Percentiles rank a stretch among this genome's conserved stretches.
These are phyloP conservation scores for Aspergillus bridgeri DNA, from an alignment of 495 filamentous ascomycete species.

Conservation along the genomic window DNA sequence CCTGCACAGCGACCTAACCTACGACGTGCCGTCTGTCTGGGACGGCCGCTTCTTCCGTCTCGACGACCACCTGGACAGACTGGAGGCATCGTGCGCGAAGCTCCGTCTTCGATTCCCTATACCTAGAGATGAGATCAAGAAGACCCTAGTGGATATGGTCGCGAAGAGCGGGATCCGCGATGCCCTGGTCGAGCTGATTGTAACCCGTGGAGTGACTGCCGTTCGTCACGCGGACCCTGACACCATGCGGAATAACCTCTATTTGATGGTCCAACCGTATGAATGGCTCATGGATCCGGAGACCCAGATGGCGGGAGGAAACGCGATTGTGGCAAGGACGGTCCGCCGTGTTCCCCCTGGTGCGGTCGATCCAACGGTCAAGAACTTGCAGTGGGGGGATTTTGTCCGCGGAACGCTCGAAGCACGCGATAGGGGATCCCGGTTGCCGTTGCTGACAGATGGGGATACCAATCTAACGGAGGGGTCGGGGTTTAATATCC, in stretches of 20 bases:
- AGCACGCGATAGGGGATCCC: constrained; percentile 22
- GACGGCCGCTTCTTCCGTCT: constrained; percentile 36
- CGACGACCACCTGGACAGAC: constrained; percentile 31
- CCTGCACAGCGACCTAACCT: constrained; percentile 37
- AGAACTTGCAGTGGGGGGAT: constrained; percentile 42
- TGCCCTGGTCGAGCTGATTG: constrained; percentile 37
- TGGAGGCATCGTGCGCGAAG: constrained; percentile 31
- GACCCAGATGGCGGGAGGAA: constrained; percentile 29
- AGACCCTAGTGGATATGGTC: constrained; percentile 32
- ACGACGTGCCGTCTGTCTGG: constrained; percentile 39
- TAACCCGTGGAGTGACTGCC: constrained; percentile 33
- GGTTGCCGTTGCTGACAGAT: constrained; percentile 34
- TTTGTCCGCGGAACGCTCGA: constrained; percentile 32
- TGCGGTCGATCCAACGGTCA: constrained; percentile 36
- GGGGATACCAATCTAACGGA: constrained; percentile 32
- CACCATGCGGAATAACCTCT: constrained; percentile 29
- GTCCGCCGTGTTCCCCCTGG: constrained; percentile 31
- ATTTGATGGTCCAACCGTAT: constrained; percentile 34
- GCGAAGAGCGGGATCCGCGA: constrained; percentile 35
- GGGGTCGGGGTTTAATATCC: constrained; percentile 29
- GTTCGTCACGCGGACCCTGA: constrained; percentile 25
- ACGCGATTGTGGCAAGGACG: constrained; percentile 33
- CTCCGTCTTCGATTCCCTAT: constrained; percentile 31
- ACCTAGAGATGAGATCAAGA: constrained; percentile 27
- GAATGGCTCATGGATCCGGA: constrained; percentile 38